These are phyloP conservation scores for Colletotrichum sidae DNA, from an alignment of 2,329 filamentous ascomycete genomes.

Conservation along the genomic window DNA sequence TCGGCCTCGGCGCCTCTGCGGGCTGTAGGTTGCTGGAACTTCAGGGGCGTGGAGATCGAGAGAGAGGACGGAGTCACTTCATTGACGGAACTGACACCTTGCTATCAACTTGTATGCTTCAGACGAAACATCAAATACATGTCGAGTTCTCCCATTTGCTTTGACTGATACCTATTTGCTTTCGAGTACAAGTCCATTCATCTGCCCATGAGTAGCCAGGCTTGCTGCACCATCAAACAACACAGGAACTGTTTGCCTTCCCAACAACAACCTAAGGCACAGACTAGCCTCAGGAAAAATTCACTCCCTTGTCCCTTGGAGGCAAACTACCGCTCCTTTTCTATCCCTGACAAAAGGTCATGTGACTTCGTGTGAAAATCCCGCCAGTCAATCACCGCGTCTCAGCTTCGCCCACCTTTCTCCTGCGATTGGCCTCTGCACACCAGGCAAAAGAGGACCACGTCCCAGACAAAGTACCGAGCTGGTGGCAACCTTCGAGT, in stretches of 20 bases:
- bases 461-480: neutral
- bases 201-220: no score
- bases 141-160: no score
- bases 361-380: constrained; percentile 37
- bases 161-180: no score
- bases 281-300: neutral
- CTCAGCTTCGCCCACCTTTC: constrained; percentile 3
- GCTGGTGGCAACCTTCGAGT: constrained; percentile 4
- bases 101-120: no score
- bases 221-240: no score
- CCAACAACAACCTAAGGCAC: no score
- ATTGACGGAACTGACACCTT: no score
- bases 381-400: constrained; percentile 9
- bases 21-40: constrained; percentile 16
- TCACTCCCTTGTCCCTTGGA: constrained; percentile 1
- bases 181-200: no score
- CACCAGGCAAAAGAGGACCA: constrained; percentile 1
- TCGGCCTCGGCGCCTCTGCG: neutral
- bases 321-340: constrained; percentile 4
- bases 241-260: no score
- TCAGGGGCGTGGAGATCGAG: constrained; percentile 17
- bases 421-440: constrained; percentile 11
- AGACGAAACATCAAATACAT: no score
- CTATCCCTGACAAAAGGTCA: constrained; percentile 22
- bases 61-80: no score